Evolutionary conservation across 192 early-diverging fungal species (phyloP).

Genomic region (Irineochytrium annulatum): DNA sequence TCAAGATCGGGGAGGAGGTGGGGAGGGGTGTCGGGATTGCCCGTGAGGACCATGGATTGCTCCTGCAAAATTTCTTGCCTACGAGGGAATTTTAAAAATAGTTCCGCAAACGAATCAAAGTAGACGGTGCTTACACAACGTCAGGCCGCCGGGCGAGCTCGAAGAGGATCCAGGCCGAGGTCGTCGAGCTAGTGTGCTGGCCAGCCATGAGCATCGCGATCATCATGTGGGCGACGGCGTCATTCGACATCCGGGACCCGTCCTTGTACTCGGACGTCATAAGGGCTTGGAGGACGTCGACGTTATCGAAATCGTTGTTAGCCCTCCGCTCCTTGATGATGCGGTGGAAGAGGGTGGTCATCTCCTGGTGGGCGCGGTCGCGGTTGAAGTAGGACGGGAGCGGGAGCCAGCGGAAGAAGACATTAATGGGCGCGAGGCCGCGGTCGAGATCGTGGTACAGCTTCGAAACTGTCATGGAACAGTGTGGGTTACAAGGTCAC

Average conservation of each 20-base stretch:
- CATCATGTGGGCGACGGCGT: slow-evolving; percentile 89
- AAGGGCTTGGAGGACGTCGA: slow-evolving; percentile 71
- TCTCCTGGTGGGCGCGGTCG: slow-evolving; percentile 77
- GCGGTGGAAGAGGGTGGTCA: slow-evolving; percentile 72
- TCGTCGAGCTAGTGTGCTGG: slow-evolving; percentile 94
- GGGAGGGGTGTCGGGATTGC: slow-evolving; percentile 48
- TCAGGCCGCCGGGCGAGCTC: slow-evolving; percentile 77
- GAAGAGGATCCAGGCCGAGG: slow-evolving; percentile 86
- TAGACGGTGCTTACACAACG: slow-evolving; percentile 43
- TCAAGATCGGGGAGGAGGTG: slow-evolving; percentile 41
- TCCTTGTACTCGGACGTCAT: slow-evolving; percentile 87
- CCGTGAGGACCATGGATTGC: slow-evolving; percentile 55
- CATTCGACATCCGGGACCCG: slow-evolving; percentile 74
- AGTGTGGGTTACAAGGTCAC: background rate
- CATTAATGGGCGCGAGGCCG: slow-evolving; percentile 92
- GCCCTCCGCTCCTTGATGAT: slow-evolving; percentile 77
- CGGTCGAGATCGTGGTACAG: slow-evolving; percentile 92
- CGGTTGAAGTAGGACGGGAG: slow-evolving; percentile 80
- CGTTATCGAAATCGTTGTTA: slow-evolving; percentile 40
- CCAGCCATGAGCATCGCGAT: slow-evolving; percentile 96
- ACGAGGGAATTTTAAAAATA: background rate
- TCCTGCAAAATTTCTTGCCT: slow-evolving; percentile 65
- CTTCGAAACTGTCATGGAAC: slow-evolving; percentile 69
- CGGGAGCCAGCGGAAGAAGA: slow-evolving; percentile 89
- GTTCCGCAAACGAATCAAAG: slow-evolving; percentile 2